Evolutionary conservation across 2,329 filamentous ascomycete genomes (phyloP), one percentile per base, ranked within the genome.

Genomic region (Elsinoe fawcettii): DNA sequence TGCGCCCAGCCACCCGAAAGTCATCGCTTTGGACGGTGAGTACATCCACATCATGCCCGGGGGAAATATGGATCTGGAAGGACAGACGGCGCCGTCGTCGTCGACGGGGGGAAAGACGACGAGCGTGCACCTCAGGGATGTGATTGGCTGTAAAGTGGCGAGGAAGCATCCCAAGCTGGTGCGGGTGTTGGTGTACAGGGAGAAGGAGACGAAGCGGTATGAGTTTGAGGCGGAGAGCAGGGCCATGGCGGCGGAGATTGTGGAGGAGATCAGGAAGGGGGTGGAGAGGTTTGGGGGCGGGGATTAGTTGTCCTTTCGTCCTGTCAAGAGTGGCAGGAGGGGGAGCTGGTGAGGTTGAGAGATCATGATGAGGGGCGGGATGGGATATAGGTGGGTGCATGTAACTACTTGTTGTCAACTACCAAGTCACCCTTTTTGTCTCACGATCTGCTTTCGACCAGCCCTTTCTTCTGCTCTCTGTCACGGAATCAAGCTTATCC

Each of bases 31-130:
- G 62, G 88, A 92, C 64, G 87, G 87, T 59, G 89, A 95, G 69
- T 93, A 91, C 69, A 83, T 95, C 60, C 88, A 92, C 70, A 90
- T 95, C 64, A 86, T 90, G 80, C 87, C 88, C 2, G 73, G 72
- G 5, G 73, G 74, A 23, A 65, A 65, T 1, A 68, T 67, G 39
- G 61, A 65, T 47, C 34, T 59, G 44, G 63, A 66, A 9, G 60
- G 56, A 7, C n/a, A 43, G 22, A 39, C 23, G 6, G 5, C 59
- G 23, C 78, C 81, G 22, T 25, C 23, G 6, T 3, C 59, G 23
- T 78, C 81, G 1, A 81, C 80, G 1, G 80, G 80, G 8, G 84
- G 84, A 36, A 88, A 87, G 67, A 80, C 82, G 9, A 90, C 87
- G 2, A 90, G 87, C 39, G 86, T 92, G 49, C 88, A 91, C 65